Conservation (phyloP, 1,139 yeast species). For the Kodamaea ohmeri region DNA sequence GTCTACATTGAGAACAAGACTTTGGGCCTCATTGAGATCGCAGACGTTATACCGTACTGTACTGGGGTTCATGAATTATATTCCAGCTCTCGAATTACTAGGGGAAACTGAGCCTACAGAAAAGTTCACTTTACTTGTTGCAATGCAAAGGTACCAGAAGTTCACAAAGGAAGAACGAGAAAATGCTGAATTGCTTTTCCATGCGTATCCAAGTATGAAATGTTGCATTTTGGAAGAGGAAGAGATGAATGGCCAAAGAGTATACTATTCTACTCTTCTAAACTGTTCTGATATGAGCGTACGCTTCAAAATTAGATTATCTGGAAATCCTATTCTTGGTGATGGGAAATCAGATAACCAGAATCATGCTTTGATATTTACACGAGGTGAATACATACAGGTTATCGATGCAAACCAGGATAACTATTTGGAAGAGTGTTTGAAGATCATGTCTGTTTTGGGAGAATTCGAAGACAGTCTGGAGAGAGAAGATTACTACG, state of each 20-base stretch:
- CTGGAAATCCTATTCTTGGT: slow-evolving; percentile 87
- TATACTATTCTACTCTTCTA: slow-evolving; percentile 61
- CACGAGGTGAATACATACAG: slow-evolving; percentile 84
- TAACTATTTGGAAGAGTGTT: slow-evolving; percentile 79
- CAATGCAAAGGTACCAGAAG: slow-evolving; percentile 63
- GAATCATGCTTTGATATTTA: slow-evolving; percentile 71
- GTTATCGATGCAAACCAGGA: slow-evolving; percentile 89
- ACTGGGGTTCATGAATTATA: slow-evolving; percentile 73
- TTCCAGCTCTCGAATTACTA: slow-evolving; percentile 63
- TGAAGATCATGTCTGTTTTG: slow-evolving; percentile 72
- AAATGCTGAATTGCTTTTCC: slow-evolving; percentile 54
- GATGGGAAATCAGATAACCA: slow-evolving; percentile 91
- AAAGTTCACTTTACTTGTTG: slow-evolving; percentile 65
- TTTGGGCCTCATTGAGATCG: slow-evolving; percentile 79
- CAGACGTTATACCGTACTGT: slow-evolving; percentile 78
- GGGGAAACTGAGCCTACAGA: slow-evolving; percentile 61
- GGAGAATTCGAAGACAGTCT: slow-evolving; percentile 64
- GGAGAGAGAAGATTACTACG: not conserved
- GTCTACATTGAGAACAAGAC: slow-evolving; percentile 62
- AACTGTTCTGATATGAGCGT: slow-evolving; percentile 48
- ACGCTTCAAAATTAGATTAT: slow-evolving; percentile 54
- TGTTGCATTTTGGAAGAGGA: slow-evolving; percentile 58
- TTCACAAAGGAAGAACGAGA: slow-evolving; percentile 53
- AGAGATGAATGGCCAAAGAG: slow-evolving; percentile 23
- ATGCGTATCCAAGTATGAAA: slow-evolving; percentile 59